Base-by-base conservation (phyloP, 257 asterid genomes). In the Echites panduratus region DNA sequence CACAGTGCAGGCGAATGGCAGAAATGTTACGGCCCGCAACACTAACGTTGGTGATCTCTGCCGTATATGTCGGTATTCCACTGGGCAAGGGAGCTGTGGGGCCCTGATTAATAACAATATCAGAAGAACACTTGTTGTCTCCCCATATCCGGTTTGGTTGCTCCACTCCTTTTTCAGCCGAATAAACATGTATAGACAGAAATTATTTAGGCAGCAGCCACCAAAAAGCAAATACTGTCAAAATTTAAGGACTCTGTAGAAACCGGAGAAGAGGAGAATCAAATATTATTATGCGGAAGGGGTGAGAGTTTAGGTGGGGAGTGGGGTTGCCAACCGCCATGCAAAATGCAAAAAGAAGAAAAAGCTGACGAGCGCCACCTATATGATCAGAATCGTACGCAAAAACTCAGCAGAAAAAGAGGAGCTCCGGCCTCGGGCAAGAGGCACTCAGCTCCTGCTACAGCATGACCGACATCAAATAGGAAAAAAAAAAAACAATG, bases 21-120 rank as follows among this genome's bases (percentile, higher is more conserved):
- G 89, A 80, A 79, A 89, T 88, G 82, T 80, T 78, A 73, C 91
- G 88, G 78, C 96, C 95, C 66, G 89, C 75, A 70, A 79, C 64
- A 48, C 96, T 88, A 10, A 78, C 84, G 87, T 93, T 93, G 83
- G 83, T 82, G 61, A 93, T 89, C 88, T 89, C 96, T 79, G 91
- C 98, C 9, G 92, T 89, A 80, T 89, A 93, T 0, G 92, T 89
- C 5, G 98, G 98, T 6, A 93, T 93, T 11, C 98, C 98, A 32
- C 49, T 93, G 0, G 97, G 97, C 73, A 91, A 71, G n/a, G 96
- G 91, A 70, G 79, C 79, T 0, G 94, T 87, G 48, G 89, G 84
- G 29, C 96, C 96, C 65, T 93, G 98, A 78, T 77, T 87, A 48
- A 93, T 83, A 24, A 82, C 79, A n/a, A 93, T 80, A 83, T 93